A percentile compares a stretch with the other conserved stretches of the same genome.
Conservation (phyloP, 495 filamentous ascomycete genomes). For the Zalerion maritima region DNA sequence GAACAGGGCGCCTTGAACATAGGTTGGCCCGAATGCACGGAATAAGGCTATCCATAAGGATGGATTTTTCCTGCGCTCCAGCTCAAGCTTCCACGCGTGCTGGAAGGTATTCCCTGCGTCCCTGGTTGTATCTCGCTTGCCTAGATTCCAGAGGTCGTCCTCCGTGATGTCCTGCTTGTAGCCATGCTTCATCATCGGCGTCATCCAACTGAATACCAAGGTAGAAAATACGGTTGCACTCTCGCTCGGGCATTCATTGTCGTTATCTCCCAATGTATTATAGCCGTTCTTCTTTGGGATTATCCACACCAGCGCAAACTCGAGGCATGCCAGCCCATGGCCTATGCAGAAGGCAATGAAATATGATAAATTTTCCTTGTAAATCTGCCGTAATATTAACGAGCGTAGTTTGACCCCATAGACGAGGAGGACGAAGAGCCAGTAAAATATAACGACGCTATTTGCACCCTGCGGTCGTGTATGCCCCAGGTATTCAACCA, state of each 20-base stretch:
- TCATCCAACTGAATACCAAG: conserved; percentile 69
- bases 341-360: conserved; percentile 47
- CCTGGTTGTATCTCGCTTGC: conserved; percentile 46
- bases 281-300: conserved; percentile 55
- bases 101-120: conserved; percentile 36
- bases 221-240: conserved; percentile 62
- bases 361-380: conserved; percentile 37
- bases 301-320: conserved; percentile 54
- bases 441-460: conserved; percentile 63
- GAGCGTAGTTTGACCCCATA: conserved; percentile 57
- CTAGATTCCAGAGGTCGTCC: conserved; percentile 68
- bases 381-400: conserved; percentile 40
- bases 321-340: conserved; percentile 39
- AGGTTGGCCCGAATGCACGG: conserved; percentile 51
- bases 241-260: conserved; percentile 62
- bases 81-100: conserved; percentile 43
- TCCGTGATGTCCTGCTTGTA: conserved; percentile 60
- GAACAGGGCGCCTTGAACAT: conserved; percentile 46
- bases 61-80: conserved; percentile 46
- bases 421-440: conserved; percentile 51
- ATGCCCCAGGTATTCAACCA: conserved; percentile 57
- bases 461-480: conserved; percentile 55
- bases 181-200: conserved; percentile 64
- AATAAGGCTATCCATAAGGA: conserved; percentile 57
- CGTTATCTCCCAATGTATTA: conserved; percentile 45